A percentile compares a stretch with the other conserved stretches of the same genome.
Conservation (phyloP, 2,329 filamentous ascomycete species). For the Ramularia collo-cygni region DNA sequence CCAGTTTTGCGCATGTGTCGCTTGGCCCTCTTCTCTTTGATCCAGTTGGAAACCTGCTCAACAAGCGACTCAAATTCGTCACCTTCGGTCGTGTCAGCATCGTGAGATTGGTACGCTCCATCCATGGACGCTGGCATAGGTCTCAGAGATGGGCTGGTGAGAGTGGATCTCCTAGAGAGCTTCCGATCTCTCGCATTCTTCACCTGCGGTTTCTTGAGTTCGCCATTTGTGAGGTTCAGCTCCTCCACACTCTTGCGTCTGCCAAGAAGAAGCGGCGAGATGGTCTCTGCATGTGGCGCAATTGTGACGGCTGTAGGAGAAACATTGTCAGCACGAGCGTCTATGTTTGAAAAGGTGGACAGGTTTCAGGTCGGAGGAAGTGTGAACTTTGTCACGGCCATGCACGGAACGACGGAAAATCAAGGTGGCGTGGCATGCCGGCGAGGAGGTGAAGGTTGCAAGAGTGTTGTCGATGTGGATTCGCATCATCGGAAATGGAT, state of each 20-base stretch:
- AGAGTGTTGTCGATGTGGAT: too few species aligned
- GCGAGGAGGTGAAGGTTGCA: slow-evolving; percentile 1
- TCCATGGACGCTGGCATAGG: slow-evolving; percentile 8
- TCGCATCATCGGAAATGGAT: not conserved
- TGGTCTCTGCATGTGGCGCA: slow-evolving; percentile 37
- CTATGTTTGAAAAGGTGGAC: not conserved
- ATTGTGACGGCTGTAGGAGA: slow-evolving; percentile 39
- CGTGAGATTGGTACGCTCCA: slow-evolving; percentile 4
- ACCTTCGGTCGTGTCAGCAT: slow-evolving; percentile 7
- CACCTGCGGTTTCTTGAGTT: slow-evolving; percentile 31
- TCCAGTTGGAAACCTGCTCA: slow-evolving; percentile 73
- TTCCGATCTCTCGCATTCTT: slow-evolving; percentile 34
- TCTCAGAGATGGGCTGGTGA: slow-evolving; percentile 18
- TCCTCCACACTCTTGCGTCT: slow-evolving; percentile 40
- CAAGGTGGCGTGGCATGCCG: not conserved
- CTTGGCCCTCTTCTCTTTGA: slow-evolving; percentile 70
- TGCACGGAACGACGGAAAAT: slow-evolving; percentile 6
- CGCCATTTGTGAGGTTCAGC: slow-evolving; percentile 30
- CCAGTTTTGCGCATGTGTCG: slow-evolving; percentile 44
- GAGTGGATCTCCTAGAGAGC: slow-evolving; percentile 37
- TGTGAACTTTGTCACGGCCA: too few species aligned
- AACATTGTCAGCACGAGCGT: slow-evolving; percentile 1
- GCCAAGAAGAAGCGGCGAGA: slow-evolving; percentile 42
- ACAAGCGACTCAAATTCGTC: slow-evolving; percentile 22
- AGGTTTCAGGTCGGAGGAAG: not conserved